These are phyloP conservation scores for Cymbopogon flexuosus DNA, from an alignment of 202 grass and related monocot genomes.

Conservation along the genomic window DNA sequence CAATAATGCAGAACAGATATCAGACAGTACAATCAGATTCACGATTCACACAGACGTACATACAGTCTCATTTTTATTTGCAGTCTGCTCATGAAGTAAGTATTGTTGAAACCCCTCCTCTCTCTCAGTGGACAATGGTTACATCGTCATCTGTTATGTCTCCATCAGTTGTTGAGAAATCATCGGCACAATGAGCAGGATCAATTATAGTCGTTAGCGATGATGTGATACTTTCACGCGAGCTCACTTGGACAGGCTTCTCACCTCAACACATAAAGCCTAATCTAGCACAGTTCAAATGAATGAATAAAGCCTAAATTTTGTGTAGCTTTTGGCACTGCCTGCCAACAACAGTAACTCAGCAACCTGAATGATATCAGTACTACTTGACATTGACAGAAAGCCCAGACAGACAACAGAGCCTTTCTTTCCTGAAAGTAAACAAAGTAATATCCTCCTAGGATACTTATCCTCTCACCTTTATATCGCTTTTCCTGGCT, in stretches of 20 bases:
- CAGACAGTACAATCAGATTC: conserved; percentile 19
- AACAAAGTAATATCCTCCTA: conserved; percentile 42
- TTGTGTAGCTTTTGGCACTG: conserved; percentile 29
- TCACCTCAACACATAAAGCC: conserved; percentile 27
- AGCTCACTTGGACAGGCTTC: neutral
- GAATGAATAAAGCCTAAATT: conserved; percentile 32
- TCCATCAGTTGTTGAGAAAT: conserved; percentile 10
- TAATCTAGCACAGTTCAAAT: conserved; percentile 25
- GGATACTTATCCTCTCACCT: conserved; percentile 42
- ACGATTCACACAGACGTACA: neutral
- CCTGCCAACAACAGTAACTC: conserved; percentile 10
- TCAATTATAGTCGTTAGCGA: neutral
- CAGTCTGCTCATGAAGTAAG: neutral
- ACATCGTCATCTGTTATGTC: conserved; percentile 1
- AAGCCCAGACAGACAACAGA: conserved; percentile 25
- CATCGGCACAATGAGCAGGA: neutral
- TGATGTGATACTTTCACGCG: neutral
- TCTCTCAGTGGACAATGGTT: neutral
- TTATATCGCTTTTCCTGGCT: conserved; percentile 17
- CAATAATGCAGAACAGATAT: conserved; percentile 28
- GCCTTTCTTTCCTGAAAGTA: conserved; percentile 35
- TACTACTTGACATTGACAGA: conserved; percentile 44
- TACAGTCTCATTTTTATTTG: too few relatives aligned
- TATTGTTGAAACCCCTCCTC: conserved; percentile 17
- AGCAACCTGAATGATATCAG: conserved; percentile 27